Evolutionary conservation across 2,329 filamentous ascomycete genomes (phyloP).

Genomic region (Aspergillus tubingensis): DNA sequence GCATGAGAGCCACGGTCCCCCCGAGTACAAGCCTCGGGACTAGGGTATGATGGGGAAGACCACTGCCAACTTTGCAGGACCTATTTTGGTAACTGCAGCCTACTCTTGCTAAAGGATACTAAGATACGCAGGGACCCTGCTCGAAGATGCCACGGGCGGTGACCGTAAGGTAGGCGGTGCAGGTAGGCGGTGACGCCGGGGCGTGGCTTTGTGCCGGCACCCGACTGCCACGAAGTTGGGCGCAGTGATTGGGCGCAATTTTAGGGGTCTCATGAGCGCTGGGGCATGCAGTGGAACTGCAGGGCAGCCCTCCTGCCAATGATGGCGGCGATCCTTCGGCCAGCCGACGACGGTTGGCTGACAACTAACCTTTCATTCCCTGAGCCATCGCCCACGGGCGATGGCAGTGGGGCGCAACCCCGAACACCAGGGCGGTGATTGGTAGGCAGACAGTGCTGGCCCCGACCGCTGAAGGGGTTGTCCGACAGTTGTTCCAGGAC

Average conservation of each 20-base stretch:
- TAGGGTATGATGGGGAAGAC: conserved; percentile 1
- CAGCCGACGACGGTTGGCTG: conserved; percentile 7
- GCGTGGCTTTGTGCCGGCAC: not conserved
- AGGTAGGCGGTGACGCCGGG: not conserved
- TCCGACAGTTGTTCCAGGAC: not conserved
- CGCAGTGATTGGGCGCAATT: conserved; percentile 7
- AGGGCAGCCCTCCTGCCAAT: not conserved
- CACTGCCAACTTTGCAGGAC: conserved; percentile 7
- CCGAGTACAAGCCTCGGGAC: not conserved
- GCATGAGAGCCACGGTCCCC: conserved; percentile 6
- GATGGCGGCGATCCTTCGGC: not conserved
- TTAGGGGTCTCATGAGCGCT: conserved; percentile 6
- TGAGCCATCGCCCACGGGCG: conserved; percentile 1
- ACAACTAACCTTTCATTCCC: conserved; percentile 10
- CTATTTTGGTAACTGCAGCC: conserved; percentile 9
- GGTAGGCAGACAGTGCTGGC: not conserved
- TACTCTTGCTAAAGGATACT: conserved; percentile 8
- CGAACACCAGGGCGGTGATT: not conserved
- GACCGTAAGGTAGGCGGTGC: not conserved
- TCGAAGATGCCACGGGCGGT: not conserved
- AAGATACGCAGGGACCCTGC: not conserved
- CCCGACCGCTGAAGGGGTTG: not conserved
- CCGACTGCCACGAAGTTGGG: not conserved
- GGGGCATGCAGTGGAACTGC: conserved; percentile 4
- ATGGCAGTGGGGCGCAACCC: conserved; percentile 3